A percentile compares a stretch with the other conserved stretches of the same genome.
These are phyloP conservation scores for Exophiala phaeomuriformis DNA, from an alignment of 2,329 filamentous ascomycete genomes.

Conservation along the genomic window DNA sequence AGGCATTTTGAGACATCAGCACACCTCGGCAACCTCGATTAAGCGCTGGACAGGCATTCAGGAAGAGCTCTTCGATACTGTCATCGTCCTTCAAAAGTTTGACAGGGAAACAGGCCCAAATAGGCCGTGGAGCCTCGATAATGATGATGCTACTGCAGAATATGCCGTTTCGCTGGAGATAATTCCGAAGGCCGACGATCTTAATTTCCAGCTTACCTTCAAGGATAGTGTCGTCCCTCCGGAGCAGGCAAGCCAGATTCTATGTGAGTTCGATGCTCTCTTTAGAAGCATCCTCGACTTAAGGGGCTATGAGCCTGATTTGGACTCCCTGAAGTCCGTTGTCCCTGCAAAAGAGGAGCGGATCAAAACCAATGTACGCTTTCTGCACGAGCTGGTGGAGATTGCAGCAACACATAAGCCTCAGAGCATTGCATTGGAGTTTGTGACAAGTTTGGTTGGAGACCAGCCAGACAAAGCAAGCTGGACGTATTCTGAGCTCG, in stretches of 20 bases:
- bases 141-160: conserved; percentile 53
- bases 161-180: conserved; percentile 77
- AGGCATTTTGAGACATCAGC: conserved; percentile 60
- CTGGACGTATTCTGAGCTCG: conserved; percentile 71
- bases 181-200: conserved; percentile 46
- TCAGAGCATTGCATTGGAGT: conserved; percentile 63
- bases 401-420: conserved; percentile 50
- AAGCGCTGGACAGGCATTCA: conserved; percentile 63
- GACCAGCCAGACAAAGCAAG: conserved; percentile 41
- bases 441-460: conserved; percentile 53
- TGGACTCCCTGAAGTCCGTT: conserved; percentile 46
- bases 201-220: conserved; percentile 62
- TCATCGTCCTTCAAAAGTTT: conserved; percentile 73
- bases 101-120: conserved; percentile 19
- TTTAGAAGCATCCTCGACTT: conserved; percentile 14
- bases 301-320: background rate
- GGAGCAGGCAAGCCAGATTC: conserved; percentile 29
- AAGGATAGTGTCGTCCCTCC: conserved; percentile 57
- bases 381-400: conserved; percentile 77
- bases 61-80: conserved; percentile 68
- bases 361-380: conserved; percentile 51
- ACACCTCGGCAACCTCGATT: conserved; percentile 62
- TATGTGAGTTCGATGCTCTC: conserved; percentile 22
- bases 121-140: conserved; percentile 51
- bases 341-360: conserved; percentile 53